Conservation (phyloP, 2,329 filamentous ascomycete genomes). For the Aspergillus sergii region DNA sequence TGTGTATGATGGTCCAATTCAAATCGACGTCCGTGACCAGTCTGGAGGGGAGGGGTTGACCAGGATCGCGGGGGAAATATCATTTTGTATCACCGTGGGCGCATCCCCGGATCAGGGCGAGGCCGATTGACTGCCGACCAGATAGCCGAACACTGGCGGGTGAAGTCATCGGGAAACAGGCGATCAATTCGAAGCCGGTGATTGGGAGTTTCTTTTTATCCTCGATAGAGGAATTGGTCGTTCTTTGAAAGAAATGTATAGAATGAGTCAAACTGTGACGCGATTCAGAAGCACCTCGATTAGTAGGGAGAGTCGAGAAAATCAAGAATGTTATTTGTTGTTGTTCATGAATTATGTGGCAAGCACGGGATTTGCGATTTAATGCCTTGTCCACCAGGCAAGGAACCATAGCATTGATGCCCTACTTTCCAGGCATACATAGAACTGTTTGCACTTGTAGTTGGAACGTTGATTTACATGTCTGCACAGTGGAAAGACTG, state of each 20-base stretch:
- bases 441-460: too few relatives aligned
- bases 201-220: background rate
- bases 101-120: slow-evolving; percentile 3
- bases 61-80: background rate
- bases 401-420: too few relatives aligned
- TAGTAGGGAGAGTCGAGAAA: background rate
- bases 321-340: background rate
- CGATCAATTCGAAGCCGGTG: background rate
- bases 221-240: background rate
- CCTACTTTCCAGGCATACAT: background rate
- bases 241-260: background rate
- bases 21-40: background rate
- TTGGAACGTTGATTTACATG: too few relatives aligned
- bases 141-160: slow-evolving; percentile 5
- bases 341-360: too few relatives aligned
- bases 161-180: slow-evolving; percentile 7
- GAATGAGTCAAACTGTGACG: background rate
- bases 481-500: too few relatives aligned
- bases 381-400: background rate
- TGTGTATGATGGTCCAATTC: background rate
- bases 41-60: background rate
- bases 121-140: slow-evolving; percentile 10
- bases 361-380: background rate
- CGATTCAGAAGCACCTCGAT: background rate
- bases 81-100: background rate